These are phyloP conservation scores for Pseudogymnoascus destructans DNA, from an alignment of 2,329 filamentous ascomycete genomes.

Conservation along the genomic window DNA sequence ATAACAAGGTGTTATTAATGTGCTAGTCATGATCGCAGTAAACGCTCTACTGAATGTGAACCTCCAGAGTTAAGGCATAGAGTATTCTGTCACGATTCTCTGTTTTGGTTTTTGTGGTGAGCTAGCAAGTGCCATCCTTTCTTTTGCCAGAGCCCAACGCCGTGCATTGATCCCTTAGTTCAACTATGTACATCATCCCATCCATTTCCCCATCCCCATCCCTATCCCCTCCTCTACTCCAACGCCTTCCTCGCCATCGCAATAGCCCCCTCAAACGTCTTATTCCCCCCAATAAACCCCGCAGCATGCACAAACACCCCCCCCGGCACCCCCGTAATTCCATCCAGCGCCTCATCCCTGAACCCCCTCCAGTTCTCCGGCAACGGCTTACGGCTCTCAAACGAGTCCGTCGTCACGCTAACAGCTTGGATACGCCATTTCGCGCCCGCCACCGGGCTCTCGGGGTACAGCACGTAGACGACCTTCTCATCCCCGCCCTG, in stretches of 20 bases:
- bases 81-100: not conserved
- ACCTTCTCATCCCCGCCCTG: slow-evolving; percentile 42
- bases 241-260: slow-evolving; percentile 73
- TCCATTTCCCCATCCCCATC: not conserved
- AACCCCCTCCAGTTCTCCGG: slow-evolving; percentile 88
- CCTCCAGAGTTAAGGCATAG: not conserved
- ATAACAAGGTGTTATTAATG: not conserved
- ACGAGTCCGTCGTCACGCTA: slow-evolving; percentile 71
- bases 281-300: slow-evolving; percentile 93
- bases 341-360: slow-evolving; percentile 71
- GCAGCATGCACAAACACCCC: slow-evolving; percentile 88
- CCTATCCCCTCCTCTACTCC: slow-evolving; percentile 25
- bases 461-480: slow-evolving; percentile 83
- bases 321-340: slow-evolving; percentile 53
- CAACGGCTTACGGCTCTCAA: slow-evolving; percentile 81
- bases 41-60: not conserved
- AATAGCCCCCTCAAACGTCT: slow-evolving; percentile 76
- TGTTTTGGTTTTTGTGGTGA: not conserved
- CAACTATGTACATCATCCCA: not conserved
- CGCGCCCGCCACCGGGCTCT: slow-evolving; percentile 57
- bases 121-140: no score
- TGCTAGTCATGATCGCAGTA: not conserved
- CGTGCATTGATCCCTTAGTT: not conserved
- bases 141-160: not conserved
- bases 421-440: slow-evolving; percentile 95